phyloP scores from a whole-genome alignment of 257 asterid species.

The Gentiana straminea region DNA sequence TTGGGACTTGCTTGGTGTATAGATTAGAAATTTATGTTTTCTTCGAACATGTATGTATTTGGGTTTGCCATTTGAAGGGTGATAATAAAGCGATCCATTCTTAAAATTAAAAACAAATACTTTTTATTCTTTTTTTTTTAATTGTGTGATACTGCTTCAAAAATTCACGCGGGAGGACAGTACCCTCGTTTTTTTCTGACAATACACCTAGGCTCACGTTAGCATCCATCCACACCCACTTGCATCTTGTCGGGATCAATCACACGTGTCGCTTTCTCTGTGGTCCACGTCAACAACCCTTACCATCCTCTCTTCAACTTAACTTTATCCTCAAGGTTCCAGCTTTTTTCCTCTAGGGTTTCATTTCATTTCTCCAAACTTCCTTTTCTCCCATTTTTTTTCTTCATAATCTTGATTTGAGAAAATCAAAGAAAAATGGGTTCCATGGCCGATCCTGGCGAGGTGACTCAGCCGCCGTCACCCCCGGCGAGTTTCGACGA shows the following conservation, averaged over 20 bases:
- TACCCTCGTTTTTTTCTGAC: neutral
- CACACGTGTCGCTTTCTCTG: slow-evolving; percentile 27
- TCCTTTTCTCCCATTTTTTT: slow-evolving; percentile 7
- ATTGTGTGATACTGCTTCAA: too few species aligned
- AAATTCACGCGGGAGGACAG: slow-evolving; percentile 13
- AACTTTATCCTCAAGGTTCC: slow-evolving; percentile 38
- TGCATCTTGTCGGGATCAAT: slow-evolving; percentile 23
- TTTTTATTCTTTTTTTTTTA: too few species aligned
- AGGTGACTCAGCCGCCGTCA: slow-evolving; percentile 31
- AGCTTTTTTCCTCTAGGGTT: slow-evolving; percentile 36
- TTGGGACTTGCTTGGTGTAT: too few species aligned
- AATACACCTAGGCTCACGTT: slow-evolving; percentile 25
- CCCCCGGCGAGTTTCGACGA: slow-evolving; percentile 84
- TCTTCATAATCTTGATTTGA: slow-evolving; percentile 1
- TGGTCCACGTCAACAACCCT: slow-evolving; percentile 38
- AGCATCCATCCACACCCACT: slow-evolving; percentile 17
- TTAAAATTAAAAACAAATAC: too few species aligned
- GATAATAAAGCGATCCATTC: too few species aligned
- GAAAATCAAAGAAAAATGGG: slow-evolving; percentile 30
- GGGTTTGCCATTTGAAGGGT: too few species aligned
- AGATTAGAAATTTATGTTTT: too few species aligned
- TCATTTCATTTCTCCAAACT: slow-evolving; percentile 1
- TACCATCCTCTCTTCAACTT: slow-evolving; percentile 15
- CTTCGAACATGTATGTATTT: too few species aligned
- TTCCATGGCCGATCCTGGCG: slow-evolving; percentile 97